phyloP scores from a whole-genome alignment of 176 grass and related monocot species.

The Oropetium thomaeum region DNA sequence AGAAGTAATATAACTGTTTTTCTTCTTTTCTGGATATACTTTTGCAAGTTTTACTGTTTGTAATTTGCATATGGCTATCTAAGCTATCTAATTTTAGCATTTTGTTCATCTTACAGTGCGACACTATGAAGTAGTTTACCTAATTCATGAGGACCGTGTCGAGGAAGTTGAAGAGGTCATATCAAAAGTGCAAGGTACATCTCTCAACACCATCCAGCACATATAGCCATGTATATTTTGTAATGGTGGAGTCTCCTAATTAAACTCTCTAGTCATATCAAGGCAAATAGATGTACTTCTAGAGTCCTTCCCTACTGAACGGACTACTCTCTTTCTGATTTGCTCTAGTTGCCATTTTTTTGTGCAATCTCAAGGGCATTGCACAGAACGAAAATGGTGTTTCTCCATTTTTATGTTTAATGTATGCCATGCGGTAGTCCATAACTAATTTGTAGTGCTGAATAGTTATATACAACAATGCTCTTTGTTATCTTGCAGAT shows the following conservation, averaged over 20 bases:
- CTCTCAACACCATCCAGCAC: background rate
- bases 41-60: background rate
- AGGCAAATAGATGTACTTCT: background rate
- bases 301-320: background rate
- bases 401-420: background rate
- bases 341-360: background rate
- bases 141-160: conserved; percentile 76
- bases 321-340: background rate
- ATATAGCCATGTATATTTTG: background rate
- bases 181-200: conserved; percentile 85
- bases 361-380: background rate
- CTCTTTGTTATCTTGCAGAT: conserved; percentile 40
- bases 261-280: background rate
- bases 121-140: conserved; percentile 89
- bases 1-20: conserved; percentile 55
- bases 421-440: background rate
- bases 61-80: background rate
- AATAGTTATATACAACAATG: background rate
- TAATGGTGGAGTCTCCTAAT: background rate
- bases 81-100: conserved; percentile 7
- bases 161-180: conserved; percentile 77
- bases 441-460: background rate
- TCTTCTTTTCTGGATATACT: background rate
- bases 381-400: background rate
- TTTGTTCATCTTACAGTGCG: conserved; percentile 54